These are phyloP conservation scores for Golubevia pallescens DNA, from an alignment of 1,284 basidiomycete species.

Conservation along the genomic window DNA sequence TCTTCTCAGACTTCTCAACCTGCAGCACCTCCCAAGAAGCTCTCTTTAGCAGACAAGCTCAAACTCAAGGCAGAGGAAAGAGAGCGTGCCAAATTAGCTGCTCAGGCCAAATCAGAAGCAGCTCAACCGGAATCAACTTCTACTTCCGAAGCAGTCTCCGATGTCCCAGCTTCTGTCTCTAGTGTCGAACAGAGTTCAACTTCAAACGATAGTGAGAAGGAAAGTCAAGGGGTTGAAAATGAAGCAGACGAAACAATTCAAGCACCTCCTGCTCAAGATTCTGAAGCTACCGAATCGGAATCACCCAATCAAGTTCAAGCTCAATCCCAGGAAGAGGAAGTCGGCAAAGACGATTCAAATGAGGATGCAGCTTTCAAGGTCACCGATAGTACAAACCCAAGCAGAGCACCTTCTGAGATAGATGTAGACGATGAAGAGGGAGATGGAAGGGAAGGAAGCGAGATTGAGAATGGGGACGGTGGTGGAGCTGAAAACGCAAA, in stretches of 20 bases:
- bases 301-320: neutral
- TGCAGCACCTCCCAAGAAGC: neutral
- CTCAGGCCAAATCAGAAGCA: neutral
- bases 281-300: neutral
- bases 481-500: no score
- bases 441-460: neutral
- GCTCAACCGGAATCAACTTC: neutral
- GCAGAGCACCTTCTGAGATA: neutral
- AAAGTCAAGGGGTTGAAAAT: neutral
- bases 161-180: neutral
- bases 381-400: neutral
- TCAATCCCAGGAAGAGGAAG: neutral
- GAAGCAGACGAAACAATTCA: neutral
- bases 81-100: neutral
- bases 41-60: neutral
- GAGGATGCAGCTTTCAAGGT: neutral
- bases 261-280: neutral
- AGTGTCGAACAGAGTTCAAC: no score
- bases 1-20: neutral
- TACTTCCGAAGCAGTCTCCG: neutral
- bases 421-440: neutral
- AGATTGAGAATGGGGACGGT: no score
- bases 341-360: neutral
- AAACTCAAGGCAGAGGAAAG: neutral
- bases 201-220: neutral